Conservation (phyloP, 1,139 yeast genomes). For the Nakaseomyces bracarensis region DNA sequence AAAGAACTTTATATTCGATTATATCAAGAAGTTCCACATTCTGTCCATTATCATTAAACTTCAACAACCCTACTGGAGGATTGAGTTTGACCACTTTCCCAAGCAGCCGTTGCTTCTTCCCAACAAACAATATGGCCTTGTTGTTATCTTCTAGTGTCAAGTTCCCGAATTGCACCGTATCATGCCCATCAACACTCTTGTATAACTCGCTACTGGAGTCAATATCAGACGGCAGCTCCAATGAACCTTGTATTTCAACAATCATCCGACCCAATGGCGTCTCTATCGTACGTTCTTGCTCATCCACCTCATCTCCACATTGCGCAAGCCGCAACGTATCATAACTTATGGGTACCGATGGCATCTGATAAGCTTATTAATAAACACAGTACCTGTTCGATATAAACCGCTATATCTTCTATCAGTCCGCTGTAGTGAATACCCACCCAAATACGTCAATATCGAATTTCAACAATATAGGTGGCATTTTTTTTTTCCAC, state of each 20-base stretch:
- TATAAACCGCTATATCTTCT: no score
- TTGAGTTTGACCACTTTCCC: constrained; percentile 50
- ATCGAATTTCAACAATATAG: no score
- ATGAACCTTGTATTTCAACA: constrained; percentile 65
- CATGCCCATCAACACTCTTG: constrained; percentile 33
- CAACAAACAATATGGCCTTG: constrained; percentile 50
- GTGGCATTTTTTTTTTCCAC: no score
- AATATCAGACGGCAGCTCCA: constrained; percentile 43
- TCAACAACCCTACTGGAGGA: constrained; percentile 54
- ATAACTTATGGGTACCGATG: constrained; percentile 22
- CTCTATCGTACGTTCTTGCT: constrained; percentile 15
- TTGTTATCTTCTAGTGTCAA: constrained; percentile 46
- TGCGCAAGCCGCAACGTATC: constrained; percentile 12
- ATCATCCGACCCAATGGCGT: constrained; percentile 51
- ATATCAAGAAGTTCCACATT: constrained; percentile 49
- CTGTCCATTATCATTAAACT: constrained; percentile 33
- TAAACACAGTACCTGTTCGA: no score
- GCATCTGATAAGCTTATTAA: constrained; percentile 21
- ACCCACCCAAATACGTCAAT: no score
- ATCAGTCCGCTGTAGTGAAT: no score
- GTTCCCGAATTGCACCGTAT: constrained; percentile 48
- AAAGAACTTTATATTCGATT: constrained; percentile 47
- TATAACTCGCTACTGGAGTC: constrained; percentile 31
- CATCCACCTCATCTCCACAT: constrained; percentile 10
- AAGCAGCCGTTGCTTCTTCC: constrained; percentile 56